These are phyloP conservation scores for Ascochyta koolunga DNA, from an alignment of 2,329 filamentous ascomycete species.

Conservation along the genomic window DNA sequence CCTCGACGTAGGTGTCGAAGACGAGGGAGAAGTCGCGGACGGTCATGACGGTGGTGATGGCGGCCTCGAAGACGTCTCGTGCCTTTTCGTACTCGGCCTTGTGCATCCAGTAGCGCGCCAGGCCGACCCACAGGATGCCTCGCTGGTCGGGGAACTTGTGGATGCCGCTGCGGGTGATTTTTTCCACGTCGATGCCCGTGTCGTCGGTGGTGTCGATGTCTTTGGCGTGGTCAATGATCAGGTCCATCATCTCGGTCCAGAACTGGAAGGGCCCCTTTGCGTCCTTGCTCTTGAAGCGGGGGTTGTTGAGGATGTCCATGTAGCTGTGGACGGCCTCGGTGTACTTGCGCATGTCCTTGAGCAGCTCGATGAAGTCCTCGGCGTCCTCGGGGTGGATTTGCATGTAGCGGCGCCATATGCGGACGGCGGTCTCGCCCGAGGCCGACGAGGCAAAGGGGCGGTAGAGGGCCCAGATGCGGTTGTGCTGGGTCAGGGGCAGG, in stretches of 20 bases:
- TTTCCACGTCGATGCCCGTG: slow-evolving; percentile 85
- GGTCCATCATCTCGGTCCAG: slow-evolving; percentile 96
- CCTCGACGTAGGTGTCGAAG: slow-evolving; percentile 95
- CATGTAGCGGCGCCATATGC: slow-evolving; percentile 95
- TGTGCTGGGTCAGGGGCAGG: slow-evolving; percentile 91
- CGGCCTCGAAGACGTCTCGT: slow-evolving; percentile 93
- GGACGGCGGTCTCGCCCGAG: slow-evolving; percentile 86
- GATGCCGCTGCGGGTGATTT: slow-evolving; percentile 91
- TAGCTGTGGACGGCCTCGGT: slow-evolving; percentile 91
- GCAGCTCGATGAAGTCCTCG: slow-evolving; percentile 91
- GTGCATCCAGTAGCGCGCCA: slow-evolving; percentile 97
- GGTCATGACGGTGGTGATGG: slow-evolving; percentile 97
- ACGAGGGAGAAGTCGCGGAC: slow-evolving; percentile 96
- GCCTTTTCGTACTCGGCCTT: slow-evolving; percentile 91
- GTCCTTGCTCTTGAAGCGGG: slow-evolving; percentile 88
- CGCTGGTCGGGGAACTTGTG: slow-evolving; percentile 89
- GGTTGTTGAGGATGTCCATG: slow-evolving; percentile 89
- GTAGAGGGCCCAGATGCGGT: slow-evolving; percentile 92
- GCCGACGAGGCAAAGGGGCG: slow-evolving; percentile 89
- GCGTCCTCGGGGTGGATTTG: slow-evolving; percentile 94
- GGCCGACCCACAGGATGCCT: slow-evolving; percentile 91
- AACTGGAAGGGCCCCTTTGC: slow-evolving; percentile 95
- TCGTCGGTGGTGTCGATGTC: slow-evolving; percentile 82
- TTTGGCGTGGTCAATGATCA: slow-evolving; percentile 88
- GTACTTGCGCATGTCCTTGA: slow-evolving; percentile 80